A percentile compares a stretch with the other conserved stretches of the same genome.
Evolutionary conservation across 2,329 filamentous ascomycete genomes (phyloP).

Genomic region (Claviceps sp.): DNA sequence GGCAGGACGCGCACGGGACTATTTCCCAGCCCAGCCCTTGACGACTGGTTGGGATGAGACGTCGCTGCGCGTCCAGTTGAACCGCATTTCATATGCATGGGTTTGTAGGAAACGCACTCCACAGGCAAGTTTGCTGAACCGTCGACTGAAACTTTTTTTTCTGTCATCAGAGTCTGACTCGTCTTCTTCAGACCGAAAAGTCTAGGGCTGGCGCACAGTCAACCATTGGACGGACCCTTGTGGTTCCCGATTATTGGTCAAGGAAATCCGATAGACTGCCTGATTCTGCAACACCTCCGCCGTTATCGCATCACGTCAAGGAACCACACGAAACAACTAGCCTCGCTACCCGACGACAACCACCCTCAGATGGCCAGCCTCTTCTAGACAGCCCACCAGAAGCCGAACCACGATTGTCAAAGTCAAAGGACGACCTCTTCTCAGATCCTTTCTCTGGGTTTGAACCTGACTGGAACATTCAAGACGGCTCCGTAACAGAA

Average conservation of each 20-base stretch:
- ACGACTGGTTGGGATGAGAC: conserved; percentile 15
- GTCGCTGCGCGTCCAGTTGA: conserved; percentile 21
- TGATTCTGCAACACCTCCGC: not conserved
- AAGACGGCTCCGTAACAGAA: conserved; percentile 8
- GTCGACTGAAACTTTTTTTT: not conserved
- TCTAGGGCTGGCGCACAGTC: not conserved
- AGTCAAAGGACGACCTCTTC: conserved; percentile 7
- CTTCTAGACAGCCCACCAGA: not conserved
- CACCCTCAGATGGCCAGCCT: not conserved
- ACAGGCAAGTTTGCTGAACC: not conserved
- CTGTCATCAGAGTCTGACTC: not conserved
- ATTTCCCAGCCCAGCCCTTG: conserved; percentile 19
- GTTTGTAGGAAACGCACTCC: not conserved
- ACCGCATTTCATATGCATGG: conserved; percentile 22
- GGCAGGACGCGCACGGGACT: conserved; percentile 27
- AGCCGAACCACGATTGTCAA: not conserved
- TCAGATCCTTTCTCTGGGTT: conserved; percentile 12
- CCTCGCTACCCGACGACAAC: conserved; percentile 5
- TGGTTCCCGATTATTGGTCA: conserved; percentile 1
- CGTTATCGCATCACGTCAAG: not conserved
- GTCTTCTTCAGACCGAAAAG: not conserved
- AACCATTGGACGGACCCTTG: not conserved
- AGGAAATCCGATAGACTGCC: not conserved
- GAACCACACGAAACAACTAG: conserved; percentile 1
- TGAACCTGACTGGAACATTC: conserved; percentile 10